Evolutionary conservation across 2,329 filamentous ascomycete genomes (phyloP).

Genomic region (Colletotrichum tabaci): DNA sequence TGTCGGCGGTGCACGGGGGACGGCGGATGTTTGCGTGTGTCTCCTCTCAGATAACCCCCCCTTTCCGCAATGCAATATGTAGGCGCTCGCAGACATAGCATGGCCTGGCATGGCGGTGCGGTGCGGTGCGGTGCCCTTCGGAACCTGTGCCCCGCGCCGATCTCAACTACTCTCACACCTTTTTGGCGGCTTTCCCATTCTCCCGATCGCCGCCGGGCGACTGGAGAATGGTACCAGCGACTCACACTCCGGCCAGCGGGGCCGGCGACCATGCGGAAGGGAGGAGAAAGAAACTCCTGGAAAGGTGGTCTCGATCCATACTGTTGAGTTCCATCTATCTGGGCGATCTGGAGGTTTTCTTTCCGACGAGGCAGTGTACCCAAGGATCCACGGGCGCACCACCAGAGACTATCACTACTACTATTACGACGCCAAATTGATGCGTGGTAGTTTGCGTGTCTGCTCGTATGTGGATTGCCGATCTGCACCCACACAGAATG

Average conservation of each 20-base stretch:
- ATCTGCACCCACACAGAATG: background rate
- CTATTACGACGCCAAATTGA: no score
- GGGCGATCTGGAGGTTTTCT: background rate
- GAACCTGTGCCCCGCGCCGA: slow-evolving; percentile 19
- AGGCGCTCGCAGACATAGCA: background rate
- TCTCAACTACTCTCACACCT: slow-evolving; percentile 16
- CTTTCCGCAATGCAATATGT: background rate
- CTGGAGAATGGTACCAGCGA: background rate
- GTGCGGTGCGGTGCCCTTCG: background rate
- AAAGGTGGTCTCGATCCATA: background rate
- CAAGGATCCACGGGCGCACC: no score
- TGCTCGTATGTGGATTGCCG: background rate
- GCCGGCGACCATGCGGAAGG: background rate
- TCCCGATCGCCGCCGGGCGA: background rate
- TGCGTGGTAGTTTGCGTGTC: background rate
- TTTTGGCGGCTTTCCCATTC: background rate
- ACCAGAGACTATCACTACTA: no score
- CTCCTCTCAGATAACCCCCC: background rate
- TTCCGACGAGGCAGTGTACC: background rate
- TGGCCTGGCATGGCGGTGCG: background rate
- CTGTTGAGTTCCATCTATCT: background rate
- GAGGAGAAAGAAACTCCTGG: background rate
- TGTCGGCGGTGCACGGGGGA: background rate
- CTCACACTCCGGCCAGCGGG: background rate
- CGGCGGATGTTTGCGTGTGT: background rate